Conservation (phyloP, 2,329 filamentous ascomycete genomes). For the Neopestalotiopsis rosae region DNA sequence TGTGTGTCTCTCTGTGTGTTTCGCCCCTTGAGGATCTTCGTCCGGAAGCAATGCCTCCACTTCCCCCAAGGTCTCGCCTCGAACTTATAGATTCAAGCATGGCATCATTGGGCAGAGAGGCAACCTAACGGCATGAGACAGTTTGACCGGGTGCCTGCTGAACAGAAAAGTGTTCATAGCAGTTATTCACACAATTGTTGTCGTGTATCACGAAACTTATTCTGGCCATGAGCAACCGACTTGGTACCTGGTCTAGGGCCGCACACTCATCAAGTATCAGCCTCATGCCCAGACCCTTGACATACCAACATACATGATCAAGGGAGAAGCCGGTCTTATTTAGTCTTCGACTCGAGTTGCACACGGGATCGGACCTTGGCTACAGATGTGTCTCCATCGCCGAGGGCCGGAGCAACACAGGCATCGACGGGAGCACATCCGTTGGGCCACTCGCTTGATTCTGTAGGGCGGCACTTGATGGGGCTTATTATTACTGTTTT, state of each 20-base stretch:
- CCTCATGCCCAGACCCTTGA: background rate
- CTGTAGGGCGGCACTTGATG: background rate
- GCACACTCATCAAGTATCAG: background rate
- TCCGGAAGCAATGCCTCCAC: background rate
- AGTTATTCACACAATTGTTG: background rate
- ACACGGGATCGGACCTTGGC: background rate
- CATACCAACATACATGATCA: background rate
- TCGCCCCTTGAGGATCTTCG: background rate
- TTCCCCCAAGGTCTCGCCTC: background rate
- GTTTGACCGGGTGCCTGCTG: background rate
- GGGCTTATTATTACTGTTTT: background rate
- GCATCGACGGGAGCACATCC: background rate
- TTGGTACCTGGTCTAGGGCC: background rate
- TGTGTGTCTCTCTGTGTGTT: background rate
- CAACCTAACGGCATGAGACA: background rate
- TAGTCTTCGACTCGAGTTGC: background rate
- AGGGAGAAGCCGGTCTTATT: background rate
- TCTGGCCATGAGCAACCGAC: background rate
- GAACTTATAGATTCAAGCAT: background rate
- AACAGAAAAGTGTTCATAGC: background rate
- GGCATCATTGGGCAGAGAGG: background rate
- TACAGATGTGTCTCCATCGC: constrained; percentile 1
- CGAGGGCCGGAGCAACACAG: background rate
- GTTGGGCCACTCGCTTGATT: background rate
- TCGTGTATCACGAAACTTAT: background rate